Evolutionary conservation across 208 protist genomes (phyloP).

Genomic region (Willaertia magna): DNA sequence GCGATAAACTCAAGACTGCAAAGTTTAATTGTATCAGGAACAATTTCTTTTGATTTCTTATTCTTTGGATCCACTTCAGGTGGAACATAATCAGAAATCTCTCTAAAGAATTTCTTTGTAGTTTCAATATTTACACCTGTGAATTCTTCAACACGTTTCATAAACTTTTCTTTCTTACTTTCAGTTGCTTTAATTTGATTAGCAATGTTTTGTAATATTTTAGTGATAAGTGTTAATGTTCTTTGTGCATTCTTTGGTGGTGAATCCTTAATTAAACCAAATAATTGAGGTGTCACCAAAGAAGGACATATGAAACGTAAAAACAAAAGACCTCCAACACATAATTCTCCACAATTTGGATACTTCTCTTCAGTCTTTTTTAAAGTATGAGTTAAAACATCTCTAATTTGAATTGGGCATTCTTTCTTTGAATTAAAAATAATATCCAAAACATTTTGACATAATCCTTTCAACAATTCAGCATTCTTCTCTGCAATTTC

Average conservation of each 20-base stretch:
- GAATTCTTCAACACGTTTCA: neutral
- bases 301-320: neutral
- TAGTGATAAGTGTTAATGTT: neutral
- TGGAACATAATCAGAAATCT: neutral
- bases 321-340: neutral
- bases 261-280: neutral
- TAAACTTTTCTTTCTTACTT: conserved; percentile 3
- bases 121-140: neutral
- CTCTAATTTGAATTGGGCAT: neutral
- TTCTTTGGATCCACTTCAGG: neutral
- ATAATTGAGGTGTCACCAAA: neutral
- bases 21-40: neutral
- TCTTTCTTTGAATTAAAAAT: neutral
- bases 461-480: neutral
- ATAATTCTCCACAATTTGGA: neutral
- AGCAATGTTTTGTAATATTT: neutral
- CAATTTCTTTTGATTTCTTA: neutral
- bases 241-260: neutral
- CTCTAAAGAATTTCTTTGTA: neutral
- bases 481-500: neutral
- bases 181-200: neutral
- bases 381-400: neutral
- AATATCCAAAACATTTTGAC: neutral
- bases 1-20: neutral
- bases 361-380: too few species aligned